A percentile compares a stretch with the other conserved stretches of the same genome.
These are phyloP conservation scores for Avena atlantica DNA, from an alignment of 176 grass and related monocot genomes.

Conservation along the genomic window DNA sequence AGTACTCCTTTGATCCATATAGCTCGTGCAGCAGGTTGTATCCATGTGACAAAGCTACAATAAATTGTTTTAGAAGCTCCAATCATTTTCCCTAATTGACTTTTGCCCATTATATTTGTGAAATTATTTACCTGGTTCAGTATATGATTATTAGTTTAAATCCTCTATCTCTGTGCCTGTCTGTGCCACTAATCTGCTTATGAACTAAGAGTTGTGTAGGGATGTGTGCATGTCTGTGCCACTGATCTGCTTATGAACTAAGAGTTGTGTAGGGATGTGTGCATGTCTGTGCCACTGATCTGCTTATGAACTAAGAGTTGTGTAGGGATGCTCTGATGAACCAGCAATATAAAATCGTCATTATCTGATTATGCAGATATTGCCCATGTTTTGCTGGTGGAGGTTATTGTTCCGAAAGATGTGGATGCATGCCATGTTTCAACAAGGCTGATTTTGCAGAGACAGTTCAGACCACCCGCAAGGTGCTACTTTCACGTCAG, in stretches of 20 bases:
- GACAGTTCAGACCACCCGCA: slow-evolving; percentile 66
- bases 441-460: slow-evolving; percentile 59
- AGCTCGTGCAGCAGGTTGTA: neutral
- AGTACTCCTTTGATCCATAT: neutral
- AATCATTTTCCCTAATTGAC: neutral
- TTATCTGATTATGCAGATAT: slow-evolving; percentile 49
- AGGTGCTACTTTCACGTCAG: slow-evolving; percentile 65
- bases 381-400: slow-evolving; percentile 68
- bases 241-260: too few species aligned
- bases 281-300: too few species aligned
- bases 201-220: neutral
- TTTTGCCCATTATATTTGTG: neutral
- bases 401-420: slow-evolving; percentile 68
- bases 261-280: too few species aligned
- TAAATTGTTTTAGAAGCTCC: neutral
- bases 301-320: neutral
- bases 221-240: too few species aligned
- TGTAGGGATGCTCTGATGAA: slow-evolving; percentile 8
- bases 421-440: slow-evolving; percentile 62
- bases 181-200: neutral
- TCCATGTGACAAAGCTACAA: neutral
- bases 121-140: neutral
- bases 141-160: slow-evolving; percentile 6
- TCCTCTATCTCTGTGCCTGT: neutral
- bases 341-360: neutral